phyloP scores from a whole-genome alignment of 805 yeast species.

The Nakazawaea ambrosiae region DNA sequence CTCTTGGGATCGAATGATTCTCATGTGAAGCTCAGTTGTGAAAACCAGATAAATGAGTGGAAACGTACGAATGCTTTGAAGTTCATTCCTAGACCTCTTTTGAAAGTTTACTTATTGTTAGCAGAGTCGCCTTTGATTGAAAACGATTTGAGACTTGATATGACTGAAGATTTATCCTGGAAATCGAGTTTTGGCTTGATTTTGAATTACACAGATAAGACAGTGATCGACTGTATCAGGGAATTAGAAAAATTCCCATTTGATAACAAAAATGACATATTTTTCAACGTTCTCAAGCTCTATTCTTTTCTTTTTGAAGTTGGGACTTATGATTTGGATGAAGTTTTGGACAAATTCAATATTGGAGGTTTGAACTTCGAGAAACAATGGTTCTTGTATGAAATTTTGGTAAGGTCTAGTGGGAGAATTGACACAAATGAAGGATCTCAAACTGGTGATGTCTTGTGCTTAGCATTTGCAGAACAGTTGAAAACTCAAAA shows the following conservation, averaged over 20 bases:
- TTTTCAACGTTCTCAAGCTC: constrained; percentile 22
- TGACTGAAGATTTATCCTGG: constrained; percentile 55
- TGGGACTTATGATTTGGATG: constrained; percentile 4
- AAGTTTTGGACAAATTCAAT: constrained; percentile 4
- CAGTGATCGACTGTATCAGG: constrained; percentile 12
- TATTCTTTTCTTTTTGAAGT: constrained; percentile 18
- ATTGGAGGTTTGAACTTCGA: constrained; percentile 2
- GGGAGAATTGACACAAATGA: constrained; percentile 13
- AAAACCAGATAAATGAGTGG: constrained; percentile 65
- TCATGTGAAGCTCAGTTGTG: constrained; percentile 47
- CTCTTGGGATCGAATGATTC: constrained; percentile 66
- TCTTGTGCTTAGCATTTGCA: constrained; percentile 31
- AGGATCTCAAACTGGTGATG: constrained; percentile 16
- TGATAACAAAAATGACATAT: constrained; percentile 14
- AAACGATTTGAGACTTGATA: constrained; percentile 23
- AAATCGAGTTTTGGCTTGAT: constrained; percentile 48
- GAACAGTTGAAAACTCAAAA: constrained; percentile 41
- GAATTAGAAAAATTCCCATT: constrained; percentile 11
- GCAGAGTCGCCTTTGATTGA: constrained; percentile 38
- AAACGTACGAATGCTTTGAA: constrained; percentile 28
- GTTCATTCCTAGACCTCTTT: constrained; percentile 45
- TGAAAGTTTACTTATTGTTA: constrained; percentile 58
- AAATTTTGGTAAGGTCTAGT: constrained; percentile 11
- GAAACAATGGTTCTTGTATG: constrained; percentile 13
- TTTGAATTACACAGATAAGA: constrained; percentile 34